Base-by-base conservation (phyloP, 73 alveolate genomes). In the Symbiodinium pilosum region DNA sequence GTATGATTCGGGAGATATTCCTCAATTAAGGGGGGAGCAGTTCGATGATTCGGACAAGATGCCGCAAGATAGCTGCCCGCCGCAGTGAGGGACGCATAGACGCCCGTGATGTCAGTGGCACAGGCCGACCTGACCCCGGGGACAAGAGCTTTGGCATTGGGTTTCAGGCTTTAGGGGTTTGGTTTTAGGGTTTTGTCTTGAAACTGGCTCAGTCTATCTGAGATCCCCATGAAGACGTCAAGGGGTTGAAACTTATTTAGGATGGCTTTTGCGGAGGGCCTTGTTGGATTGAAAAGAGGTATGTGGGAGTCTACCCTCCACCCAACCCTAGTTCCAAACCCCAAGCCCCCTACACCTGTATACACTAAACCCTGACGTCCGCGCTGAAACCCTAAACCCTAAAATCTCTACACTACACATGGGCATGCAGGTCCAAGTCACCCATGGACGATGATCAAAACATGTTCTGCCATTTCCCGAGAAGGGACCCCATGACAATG, bases 41-140 rank as follows among this genome's bases (percentile, higher is more conserved):
- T n/a, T n/a, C n/a, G n/a, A n/a, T n/a, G n/a, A n/a, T n/a, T 47
- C 41, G 77, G 77, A 12, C 77, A 16, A 16, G 43, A 14, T 42
- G 85, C 85, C 30, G 85, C 41, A 20, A 71, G 28, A 24, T 71
- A 71, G 85, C 85, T 71, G 85, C 44, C 85, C 43, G 85, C 85
- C 43, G 85, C 85, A 14, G 85, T 9, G 0, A 71, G 9, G 85
- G 85, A 34, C 30, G 85, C 85, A 36, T 32, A 34, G 26, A 71
- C 85, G 44, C 85, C 85, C 7, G 85, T 11, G 21, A 71, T 71
- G 85, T 71, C 85, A 11, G 44, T 34, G 85, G 85, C 85, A 24
- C 85, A 71, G 12, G 43, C 85, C 26, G 85, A 32, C 85, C 85
- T 71, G 42, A 43, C 41, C 9, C 26, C 3, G 44, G 43, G 16